These are phyloP conservation scores for Starmerella sirachaensis DNA, from an alignment of 805 yeast species.

Conservation along the genomic window DNA sequence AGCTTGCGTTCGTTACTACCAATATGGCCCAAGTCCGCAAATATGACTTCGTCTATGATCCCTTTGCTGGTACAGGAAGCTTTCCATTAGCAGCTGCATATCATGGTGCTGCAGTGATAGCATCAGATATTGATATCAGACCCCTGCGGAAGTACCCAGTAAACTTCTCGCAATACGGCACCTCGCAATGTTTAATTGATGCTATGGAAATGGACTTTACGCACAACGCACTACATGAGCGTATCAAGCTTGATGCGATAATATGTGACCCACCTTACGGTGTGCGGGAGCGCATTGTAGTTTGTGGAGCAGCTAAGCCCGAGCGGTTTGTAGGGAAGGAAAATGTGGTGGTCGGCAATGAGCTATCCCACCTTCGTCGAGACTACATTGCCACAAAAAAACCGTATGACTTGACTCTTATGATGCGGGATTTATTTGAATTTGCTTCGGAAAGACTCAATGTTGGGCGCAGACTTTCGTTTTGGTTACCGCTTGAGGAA, in stretches of 20 bases:
- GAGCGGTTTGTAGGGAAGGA: slow-evolving; percentile 63
- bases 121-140: slow-evolving; percentile 85
- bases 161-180: slow-evolving; percentile 67
- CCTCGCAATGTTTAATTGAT: slow-evolving; percentile 50
- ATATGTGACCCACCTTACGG: slow-evolving; percentile 98
- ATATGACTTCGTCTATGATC: slow-evolving; percentile 71
- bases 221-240: slow-evolving; percentile 61
- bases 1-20: slow-evolving; percentile 73
- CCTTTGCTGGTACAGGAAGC: slow-evolving; percentile 95
- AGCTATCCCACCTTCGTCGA: slow-evolving; percentile 57
- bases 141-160: slow-evolving; percentile 56
- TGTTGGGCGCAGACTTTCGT: slow-evolving; percentile 67
- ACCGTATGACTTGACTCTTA: slow-evolving; percentile 66
- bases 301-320: slow-evolving; percentile 67
- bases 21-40: slow-evolving; percentile 66
- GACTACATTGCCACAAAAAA: slow-evolving; percentile 90
- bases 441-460: slow-evolving; percentile 66
- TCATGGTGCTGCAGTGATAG: slow-evolving; percentile 68
- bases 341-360: slow-evolving; percentile 58
- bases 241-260: slow-evolving; percentile 60
- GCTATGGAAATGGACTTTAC: slow-evolving; percentile 90
- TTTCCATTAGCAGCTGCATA: slow-evolving; percentile 79
- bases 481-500: slow-evolving; percentile 97
- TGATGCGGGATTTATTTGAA: slow-evolving; percentile 63
- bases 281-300: slow-evolving; percentile 87